Conservation (phyloP, 768 basidiomycete species). For the Mycena polygramma region DNA sequence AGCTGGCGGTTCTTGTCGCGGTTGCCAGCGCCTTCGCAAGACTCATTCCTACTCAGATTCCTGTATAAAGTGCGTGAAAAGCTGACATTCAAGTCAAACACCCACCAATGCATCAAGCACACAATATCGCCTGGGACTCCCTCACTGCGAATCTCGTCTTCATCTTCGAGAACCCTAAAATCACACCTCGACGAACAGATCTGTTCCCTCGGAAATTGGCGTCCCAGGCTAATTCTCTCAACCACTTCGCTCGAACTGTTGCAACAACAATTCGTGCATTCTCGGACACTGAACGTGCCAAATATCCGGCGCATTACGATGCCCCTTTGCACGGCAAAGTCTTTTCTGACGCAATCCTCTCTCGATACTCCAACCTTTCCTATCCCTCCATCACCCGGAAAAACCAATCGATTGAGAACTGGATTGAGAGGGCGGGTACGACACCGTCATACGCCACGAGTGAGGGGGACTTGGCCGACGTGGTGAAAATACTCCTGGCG, state of each 20-base stretch:
- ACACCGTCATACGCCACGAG: conserved; percentile 36
- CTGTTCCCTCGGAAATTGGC: conserved; percentile 43
- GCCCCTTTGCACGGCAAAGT: conserved; percentile 39
- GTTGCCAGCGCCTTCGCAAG: background rate
- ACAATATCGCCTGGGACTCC: conserved; percentile 54
- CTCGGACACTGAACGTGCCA: conserved; percentile 52
- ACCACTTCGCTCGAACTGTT: conserved; percentile 50
- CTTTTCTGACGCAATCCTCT: conserved; percentile 47
- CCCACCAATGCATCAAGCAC: conserved; percentile 54
- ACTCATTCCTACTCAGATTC: background rate
- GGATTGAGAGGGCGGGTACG: conserved; percentile 43
- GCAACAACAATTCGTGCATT: conserved; percentile 46
- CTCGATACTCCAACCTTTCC: conserved; percentile 45
- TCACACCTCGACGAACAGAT: conserved; percentile 47
- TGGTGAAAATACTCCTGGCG: conserved; percentile 51
- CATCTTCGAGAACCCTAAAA: conserved; percentile 44
- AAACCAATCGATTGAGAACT: conserved; percentile 50
- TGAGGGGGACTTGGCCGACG: conserved; percentile 49
- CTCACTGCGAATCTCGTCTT: conserved; percentile 50
- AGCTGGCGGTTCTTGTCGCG: too few relatives aligned
- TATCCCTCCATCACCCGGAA: conserved; percentile 38
- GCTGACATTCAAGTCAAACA: background rate
- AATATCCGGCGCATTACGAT: conserved; percentile 42
- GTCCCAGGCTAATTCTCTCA: conserved; percentile 43
- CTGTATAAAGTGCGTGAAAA: background rate